Base-by-base conservation (phyloP, 345 rosid species). In the Cardamine resedifolia region DNA sequence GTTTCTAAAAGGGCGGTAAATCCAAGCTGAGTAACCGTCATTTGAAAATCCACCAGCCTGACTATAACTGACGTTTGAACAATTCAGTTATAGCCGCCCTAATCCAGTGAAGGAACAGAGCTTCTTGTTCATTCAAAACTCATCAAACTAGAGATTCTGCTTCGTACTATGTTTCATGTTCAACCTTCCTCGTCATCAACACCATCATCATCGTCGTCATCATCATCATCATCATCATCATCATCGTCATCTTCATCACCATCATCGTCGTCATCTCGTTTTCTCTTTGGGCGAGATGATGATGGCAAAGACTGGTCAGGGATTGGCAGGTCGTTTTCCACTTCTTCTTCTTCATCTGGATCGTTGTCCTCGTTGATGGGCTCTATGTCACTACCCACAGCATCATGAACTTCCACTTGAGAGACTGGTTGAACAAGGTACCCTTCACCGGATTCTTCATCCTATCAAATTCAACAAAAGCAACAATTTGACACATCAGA, bases 371-470 rank as follows among this genome's bases (percentile, higher is more conserved):
- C 89, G 6, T 84, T 72, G 34, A 77, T 86, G 0, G 76, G 66
- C 19, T 87, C 88, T 58, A 80, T 66, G 58, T 85, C 88, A 71
- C 76, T 80, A 47, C 68, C 85, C 64, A 71, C 84, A 33, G 59
- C 81, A 51, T 80, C 88, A 57, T 73, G 82, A 58, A 77, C 88
- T 72, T 78, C 87, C 3, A 75, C 77, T 72, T 82, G 86, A 28
- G 57, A 78, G 34, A 84, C 86, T 39, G 89, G 87, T 24, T 86
- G 89, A 53, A 88, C 87, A 73, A 88, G 56, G 77, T 83, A 88
- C 16, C 89, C 90, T 39, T 79, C 83, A 58, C 81, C 90, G 0
- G 65, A 77, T 47, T 83, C 92, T 68, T 85, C 93, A 50, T 88
- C 88, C 93, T 88, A 83, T 53, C 74, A 80, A 51, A 16, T 9